Evolutionary conservation across 2,329 filamentous ascomycete genomes (phyloP), one percentile per base, ranked within the genome.

Genomic region (Scedosporium boydii): DNA sequence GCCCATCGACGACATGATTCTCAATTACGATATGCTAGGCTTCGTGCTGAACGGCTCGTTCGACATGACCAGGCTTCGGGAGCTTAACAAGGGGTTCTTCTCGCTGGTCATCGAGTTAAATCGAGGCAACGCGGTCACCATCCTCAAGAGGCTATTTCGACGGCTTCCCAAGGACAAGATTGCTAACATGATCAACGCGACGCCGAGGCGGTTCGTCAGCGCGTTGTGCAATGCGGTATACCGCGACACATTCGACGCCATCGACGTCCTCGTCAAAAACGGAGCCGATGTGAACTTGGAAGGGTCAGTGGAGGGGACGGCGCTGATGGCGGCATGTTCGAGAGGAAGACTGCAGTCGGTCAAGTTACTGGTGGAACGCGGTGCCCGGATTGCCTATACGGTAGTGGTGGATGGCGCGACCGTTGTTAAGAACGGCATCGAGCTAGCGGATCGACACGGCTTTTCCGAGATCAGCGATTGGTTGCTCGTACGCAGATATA

Each of bases 11-110:
- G 59, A 61, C 59, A 61, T 61, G 59, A 42, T 61, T 16, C 86
- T 99, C 74, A 99, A 98, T 76, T 72, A 87, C 44, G 87, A 97
- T 65, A 79, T 99, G 29, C 86, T 98, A 65, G 88, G 88, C 64
- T 96, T 93, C 83, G 93, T 97, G 57, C 87, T 87, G 63, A 93
- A 88, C 61, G 90, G 89, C 41, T 96, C 93, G 1, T 64, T 64
- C 34, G 65, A 67, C 59, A 60, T 67, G 6, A 42, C n/a, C n/a
- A 42, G 48, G 3, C 14, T 66, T 10, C 3, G 9, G 3, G 63
- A 65, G 1, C 46, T 62, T 1, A 51, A 42, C 23, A 63, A 63
- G 16, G 58, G 62, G 1, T 46, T 62, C 3, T 21, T 66, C n/a
- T 16, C 46, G 10, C 44, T 58, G 6, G 4, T 64, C 27, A 48